phyloP scores from a whole-genome alignment of 1,284 basidiomycete species.

The Athelia psychrophila region DNA sequence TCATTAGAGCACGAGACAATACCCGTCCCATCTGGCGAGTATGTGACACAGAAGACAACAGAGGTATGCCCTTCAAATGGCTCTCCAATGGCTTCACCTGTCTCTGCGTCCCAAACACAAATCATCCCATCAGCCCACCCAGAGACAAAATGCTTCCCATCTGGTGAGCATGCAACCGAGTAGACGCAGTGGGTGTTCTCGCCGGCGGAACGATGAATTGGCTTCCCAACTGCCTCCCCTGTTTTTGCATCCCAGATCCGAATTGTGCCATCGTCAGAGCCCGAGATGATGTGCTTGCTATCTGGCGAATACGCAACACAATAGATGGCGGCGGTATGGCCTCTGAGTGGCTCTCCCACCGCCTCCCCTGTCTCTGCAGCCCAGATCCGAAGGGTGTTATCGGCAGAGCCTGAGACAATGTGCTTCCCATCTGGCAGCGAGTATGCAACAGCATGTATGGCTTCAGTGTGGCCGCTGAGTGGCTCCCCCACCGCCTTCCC shows the following conservation, averaged over 20 bases:
- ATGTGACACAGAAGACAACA: conserved; percentile 7
- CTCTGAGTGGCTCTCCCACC: neutral
- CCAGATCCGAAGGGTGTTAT: neutral
- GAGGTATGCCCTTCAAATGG: conserved; percentile 2
- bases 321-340: neutral
- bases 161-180: conserved; percentile 7
- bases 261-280: neutral
- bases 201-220: neutral
- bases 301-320: neutral
- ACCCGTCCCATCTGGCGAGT: neutral
- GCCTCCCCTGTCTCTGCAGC: neutral
- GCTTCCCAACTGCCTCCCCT: neutral
- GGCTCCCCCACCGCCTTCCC: neutral
- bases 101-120: neutral
- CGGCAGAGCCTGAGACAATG: neutral
- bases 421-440: neutral
- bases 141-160: conserved; percentile 7
- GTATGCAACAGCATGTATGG: neutral
- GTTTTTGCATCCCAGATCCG: neutral
- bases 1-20: neutral
- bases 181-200: conserved; percentile 1
- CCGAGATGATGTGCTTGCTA: neutral
- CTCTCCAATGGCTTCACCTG: neutral
- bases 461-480: neutral
- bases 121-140: conserved; percentile 2